phyloP scores from a whole-genome alignment of 768 basidiomycete species.

The Megacollybia marginata region DNA sequence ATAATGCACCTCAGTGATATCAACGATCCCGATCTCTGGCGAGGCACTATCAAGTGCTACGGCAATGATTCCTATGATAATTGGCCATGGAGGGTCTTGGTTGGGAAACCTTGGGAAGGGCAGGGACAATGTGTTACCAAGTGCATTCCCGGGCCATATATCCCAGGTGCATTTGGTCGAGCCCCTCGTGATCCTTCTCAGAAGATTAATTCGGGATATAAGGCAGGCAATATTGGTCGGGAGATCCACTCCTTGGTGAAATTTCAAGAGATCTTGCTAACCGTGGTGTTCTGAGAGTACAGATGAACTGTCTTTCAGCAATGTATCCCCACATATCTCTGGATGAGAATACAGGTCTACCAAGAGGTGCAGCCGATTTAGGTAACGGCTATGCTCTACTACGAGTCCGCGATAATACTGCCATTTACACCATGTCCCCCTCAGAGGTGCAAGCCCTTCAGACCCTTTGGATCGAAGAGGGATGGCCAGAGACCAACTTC shows the following conservation, averaged over 20 bases:
- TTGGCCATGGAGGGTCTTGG: slow-evolving; percentile 16
- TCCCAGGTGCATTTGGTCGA: slow-evolving; percentile 18
- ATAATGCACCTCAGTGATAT: slow-evolving; percentile 22
- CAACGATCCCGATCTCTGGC: slow-evolving; percentile 22
- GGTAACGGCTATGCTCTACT: slow-evolving; percentile 9
- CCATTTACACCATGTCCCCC: neutral
- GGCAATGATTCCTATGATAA: slow-evolving; percentile 5
- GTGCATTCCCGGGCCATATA: slow-evolving; percentile 8
- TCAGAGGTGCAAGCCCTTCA: neutral
- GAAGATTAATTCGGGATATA: slow-evolving; percentile 24
- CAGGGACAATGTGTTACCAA: slow-evolving; percentile 14
- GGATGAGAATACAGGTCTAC: neutral
- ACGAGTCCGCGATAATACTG: neutral
- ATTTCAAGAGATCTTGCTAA: slow-evolving; percentile 17
- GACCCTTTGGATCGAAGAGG: neutral
- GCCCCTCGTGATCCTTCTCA: slow-evolving; percentile 24
- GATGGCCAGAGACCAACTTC: neutral
- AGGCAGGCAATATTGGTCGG: slow-evolving; percentile 19
- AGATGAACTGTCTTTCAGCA: slow-evolving; percentile 10
- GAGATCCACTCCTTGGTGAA: slow-evolving; percentile 18
- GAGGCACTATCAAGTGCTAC: slow-evolving; percentile 12
- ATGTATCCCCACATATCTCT: slow-evolving; percentile 3
- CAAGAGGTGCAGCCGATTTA: neutral
- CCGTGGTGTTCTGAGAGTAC: slow-evolving; percentile 11
- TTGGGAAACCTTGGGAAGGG: slow-evolving; percentile 8